Evolutionary conservation across 2,329 filamentous ascomycete species (phyloP).

Genomic region (Diaporthe aspalathi): DNA sequence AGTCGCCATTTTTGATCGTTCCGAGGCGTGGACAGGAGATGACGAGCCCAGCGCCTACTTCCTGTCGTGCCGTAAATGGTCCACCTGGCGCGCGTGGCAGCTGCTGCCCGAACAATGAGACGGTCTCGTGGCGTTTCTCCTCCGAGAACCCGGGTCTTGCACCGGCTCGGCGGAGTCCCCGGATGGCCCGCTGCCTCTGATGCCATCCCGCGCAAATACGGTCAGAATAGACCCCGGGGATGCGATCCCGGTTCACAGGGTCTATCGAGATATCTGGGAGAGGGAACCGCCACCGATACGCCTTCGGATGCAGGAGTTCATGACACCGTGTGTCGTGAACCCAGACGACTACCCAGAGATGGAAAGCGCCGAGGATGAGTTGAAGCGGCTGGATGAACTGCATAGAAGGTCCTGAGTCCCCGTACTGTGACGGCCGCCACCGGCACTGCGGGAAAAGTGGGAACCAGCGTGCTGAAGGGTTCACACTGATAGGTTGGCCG

Average conservation of each 20-base stretch:
- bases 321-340: not conserved
- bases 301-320: constrained; percentile 18
- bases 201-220: constrained; percentile 22
- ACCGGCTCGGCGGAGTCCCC: not conserved
- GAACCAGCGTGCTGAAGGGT: no score
- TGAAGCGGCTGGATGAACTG: constrained; percentile 21
- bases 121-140: not conserved
- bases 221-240: constrained; percentile 8
- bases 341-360: constrained; percentile 22
- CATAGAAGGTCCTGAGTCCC: no score
- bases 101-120: constrained; percentile 5
- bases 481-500: no score
- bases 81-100: constrained; percentile 25
- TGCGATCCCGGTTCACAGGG: constrained; percentile 10
- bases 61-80: constrained; percentile 10
- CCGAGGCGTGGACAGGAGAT: not conserved
- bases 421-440: no score
- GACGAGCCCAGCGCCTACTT: constrained; percentile 10
- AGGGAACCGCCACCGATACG: not conserved
- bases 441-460: no score
- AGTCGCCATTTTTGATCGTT: constrained; percentile 40
- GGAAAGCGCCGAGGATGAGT: constrained; percentile 3
- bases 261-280: constrained; percentile 22
- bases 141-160: not conserved
- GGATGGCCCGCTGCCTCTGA: constrained; percentile 13